Evolutionary conservation across 1,139 yeast species (phyloP).

Genomic region (Scheffersomyces stambukii): DNA sequence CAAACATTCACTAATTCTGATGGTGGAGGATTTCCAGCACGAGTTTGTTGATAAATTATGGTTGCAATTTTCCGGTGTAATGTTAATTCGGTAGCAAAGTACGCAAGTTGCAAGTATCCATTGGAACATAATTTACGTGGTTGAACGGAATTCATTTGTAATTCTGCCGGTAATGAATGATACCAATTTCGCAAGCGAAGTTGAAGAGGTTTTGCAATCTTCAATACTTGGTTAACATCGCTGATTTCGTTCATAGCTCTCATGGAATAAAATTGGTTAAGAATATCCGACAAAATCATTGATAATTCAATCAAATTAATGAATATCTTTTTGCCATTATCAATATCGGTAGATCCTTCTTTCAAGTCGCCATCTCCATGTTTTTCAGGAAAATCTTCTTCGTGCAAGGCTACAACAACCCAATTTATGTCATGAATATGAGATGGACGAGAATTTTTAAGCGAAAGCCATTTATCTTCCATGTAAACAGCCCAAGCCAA

Average conservation of each 20-base stretch:
- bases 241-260: constrained; percentile 53
- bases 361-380: constrained; percentile 53
- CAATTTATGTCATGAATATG: constrained; percentile 67
- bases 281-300: constrained; percentile 66
- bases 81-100: constrained; percentile 83
- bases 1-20: constrained; percentile 64
- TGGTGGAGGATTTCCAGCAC: constrained; percentile 41
- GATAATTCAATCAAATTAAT: constrained; percentile 66
- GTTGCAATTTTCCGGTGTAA: constrained; percentile 77
- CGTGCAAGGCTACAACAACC: constrained; percentile 59
- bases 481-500: constrained; percentile 91
- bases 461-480: constrained; percentile 84
- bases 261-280: constrained; percentile 68
- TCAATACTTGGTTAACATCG: constrained; percentile 62
- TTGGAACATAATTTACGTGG: constrained; percentile 61
- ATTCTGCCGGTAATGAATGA: constrained; percentile 64
- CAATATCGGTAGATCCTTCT: constrained; percentile 67
- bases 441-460: constrained; percentile 76
- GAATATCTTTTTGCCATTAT: constrained; percentile 67
- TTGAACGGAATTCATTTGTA: constrained; percentile 62
- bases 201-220: constrained; percentile 81
- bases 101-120: constrained; percentile 77
- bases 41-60: constrained; percentile 43
- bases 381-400: constrained; percentile 74
- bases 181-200: constrained; percentile 78